Evolutionary conservation across 2,329 filamentous ascomycete species (phyloP).

Genomic region (Diaporthe capsici): DNA sequence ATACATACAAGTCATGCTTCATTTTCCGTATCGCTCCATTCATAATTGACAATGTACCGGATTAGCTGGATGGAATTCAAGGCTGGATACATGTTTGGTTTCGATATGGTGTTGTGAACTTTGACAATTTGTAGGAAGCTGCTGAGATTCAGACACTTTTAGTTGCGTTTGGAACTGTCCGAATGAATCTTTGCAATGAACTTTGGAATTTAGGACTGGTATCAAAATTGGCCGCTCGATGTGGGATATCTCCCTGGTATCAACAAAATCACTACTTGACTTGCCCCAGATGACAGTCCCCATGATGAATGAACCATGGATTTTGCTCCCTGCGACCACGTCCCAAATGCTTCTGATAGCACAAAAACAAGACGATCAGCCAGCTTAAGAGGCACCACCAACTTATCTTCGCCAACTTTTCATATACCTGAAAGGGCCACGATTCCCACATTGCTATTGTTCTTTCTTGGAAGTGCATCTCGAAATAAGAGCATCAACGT

Average conservation of each 20-base stretch:
- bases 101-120: background rate
- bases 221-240: background rate
- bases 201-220: background rate
- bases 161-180: no score
- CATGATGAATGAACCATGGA: background rate
- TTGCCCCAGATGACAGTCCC: background rate
- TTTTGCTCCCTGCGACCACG: no score
- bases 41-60: no score
- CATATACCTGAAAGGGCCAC: background rate
- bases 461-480: background rate
- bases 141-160: no score
- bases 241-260: background rate
- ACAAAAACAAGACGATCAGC: background rate
- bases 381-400: background rate
- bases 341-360: no score
- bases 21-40: no score
- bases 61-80: no score
- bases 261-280: background rate
- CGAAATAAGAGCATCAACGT: background rate
- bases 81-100: background rate
- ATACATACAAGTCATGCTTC: no score
- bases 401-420: background rate
- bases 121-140: no score
- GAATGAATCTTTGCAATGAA: no score
- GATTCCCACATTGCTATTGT: background rate